Evolutionary conservation across 2,329 filamentous ascomycete species (phyloP).

Genomic region (Aspergillus cejpii): DNA sequence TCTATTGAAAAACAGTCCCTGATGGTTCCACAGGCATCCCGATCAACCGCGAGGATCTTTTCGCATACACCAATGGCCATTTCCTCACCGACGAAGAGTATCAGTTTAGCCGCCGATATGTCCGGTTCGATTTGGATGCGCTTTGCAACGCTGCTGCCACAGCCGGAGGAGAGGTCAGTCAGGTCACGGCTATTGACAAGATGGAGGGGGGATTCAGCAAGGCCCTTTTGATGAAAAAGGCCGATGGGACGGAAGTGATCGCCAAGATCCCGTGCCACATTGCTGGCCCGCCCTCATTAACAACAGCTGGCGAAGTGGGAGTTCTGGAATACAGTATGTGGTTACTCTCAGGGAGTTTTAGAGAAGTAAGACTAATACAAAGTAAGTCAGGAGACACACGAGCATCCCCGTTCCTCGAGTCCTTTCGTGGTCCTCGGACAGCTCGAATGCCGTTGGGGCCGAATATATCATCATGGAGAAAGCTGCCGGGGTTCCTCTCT

Average conservation of each 20-base stretch:
- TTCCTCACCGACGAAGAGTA: conserved; percentile 24
- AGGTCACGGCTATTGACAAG: conserved; percentile 17
- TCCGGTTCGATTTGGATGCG: conserved; percentile 19
- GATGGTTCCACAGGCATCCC: conserved; percentile 21
- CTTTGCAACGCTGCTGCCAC: conserved; percentile 19
- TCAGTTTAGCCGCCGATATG: conserved; percentile 20
- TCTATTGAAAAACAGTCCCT: too few relatives aligned
- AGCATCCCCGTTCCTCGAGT: conserved; percentile 23
- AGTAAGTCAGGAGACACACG: conserved; percentile 17
- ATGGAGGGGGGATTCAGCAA: conserved; percentile 32
- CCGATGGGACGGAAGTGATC: conserved; percentile 26
- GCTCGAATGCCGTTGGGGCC: conserved; percentile 27
- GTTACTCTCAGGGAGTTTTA: background rate
- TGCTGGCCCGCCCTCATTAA: conserved; percentile 24
- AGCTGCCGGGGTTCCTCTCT: conserved; percentile 28
- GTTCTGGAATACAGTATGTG: conserved; percentile 23
- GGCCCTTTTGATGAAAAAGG: conserved; percentile 25
- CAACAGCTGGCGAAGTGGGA: conserved; percentile 29
- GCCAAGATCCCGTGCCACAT: conserved; percentile 30
- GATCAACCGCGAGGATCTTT: conserved; percentile 19
- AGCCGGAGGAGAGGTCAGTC: conserved; percentile 8
- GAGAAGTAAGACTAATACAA: background rate
- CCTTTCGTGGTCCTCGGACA: conserved; percentile 19
- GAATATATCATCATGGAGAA: conserved; percentile 41
- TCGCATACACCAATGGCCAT: conserved; percentile 25